Evolutionary conservation across 257 asterid species (phyloP).

Genomic region (Solanum sparsipilum): DNA sequence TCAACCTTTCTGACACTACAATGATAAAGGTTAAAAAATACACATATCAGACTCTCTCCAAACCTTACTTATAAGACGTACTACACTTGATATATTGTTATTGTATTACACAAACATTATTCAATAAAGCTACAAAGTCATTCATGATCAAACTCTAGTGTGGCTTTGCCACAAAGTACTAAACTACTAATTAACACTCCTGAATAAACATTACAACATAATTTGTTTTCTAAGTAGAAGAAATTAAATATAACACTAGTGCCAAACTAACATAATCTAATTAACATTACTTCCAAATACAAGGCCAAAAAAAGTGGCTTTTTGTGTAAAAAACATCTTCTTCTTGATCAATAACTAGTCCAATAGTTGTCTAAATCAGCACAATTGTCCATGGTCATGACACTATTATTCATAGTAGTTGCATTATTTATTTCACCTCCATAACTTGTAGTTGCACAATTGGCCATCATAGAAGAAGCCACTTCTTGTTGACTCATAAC

Average conservation of each 20-base stretch:
- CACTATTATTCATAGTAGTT: conserved; percentile 20
- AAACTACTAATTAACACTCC: background rate
- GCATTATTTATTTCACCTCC: conserved; percentile 28
- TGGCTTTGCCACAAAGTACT: background rate
- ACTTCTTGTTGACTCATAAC: conserved; percentile 39
- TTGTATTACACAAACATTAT: background rate
- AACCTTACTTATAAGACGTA: background rate
- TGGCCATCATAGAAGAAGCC: conserved; percentile 1
- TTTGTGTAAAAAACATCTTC: background rate
- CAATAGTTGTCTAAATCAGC: conserved; percentile 60
- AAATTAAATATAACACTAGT: background rate
- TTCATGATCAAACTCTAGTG: background rate
- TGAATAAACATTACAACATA: background rate
- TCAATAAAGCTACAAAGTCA: background rate
- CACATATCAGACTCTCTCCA: background rate
- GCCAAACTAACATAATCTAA: background rate
- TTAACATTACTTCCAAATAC: background rate
- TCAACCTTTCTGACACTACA: background rate
- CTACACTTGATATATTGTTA: background rate
- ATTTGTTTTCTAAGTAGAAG: background rate
- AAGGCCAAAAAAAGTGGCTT: background rate
- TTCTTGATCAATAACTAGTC: conserved; percentile 32
- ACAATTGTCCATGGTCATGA: conserved; percentile 54
- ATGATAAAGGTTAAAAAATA: background rate
- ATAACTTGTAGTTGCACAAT: conserved; percentile 11